phyloP scores from a whole-genome alignment of 208 protist genomes.

The Leishmania lainsoni region DNA sequence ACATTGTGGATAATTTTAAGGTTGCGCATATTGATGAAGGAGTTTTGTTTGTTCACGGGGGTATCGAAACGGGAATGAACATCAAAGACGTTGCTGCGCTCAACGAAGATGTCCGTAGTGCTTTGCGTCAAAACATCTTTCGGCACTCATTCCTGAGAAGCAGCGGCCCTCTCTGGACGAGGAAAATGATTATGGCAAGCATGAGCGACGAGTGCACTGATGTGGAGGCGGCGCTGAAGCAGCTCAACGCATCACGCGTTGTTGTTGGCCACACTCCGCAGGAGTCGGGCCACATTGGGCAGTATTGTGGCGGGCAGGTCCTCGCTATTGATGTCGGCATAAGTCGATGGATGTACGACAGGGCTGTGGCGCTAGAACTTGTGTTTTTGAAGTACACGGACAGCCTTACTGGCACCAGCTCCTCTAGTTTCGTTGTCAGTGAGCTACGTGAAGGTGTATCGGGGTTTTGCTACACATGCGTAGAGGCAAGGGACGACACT shows the following conservation, averaged over 20 bases:
- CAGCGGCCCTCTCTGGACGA: slow-evolving; percentile 73
- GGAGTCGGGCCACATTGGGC: slow-evolving; percentile 49
- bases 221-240: slow-evolving; percentile 35
- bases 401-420: slow-evolving; percentile 4
- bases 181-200: slow-evolving; percentile 67
- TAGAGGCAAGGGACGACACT: slow-evolving; percentile 1
- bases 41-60: slow-evolving; percentile 77
- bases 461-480: background rate
- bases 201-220: slow-evolving; percentile 49
- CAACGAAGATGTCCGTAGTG: slow-evolving; percentile 48
- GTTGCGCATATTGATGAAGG: slow-evolving; percentile 45
- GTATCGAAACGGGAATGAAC: slow-evolving; percentile 42
- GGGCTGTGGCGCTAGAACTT: slow-evolving; percentile 64
- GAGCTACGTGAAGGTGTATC: slow-evolving; percentile 30
- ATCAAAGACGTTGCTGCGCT: slow-evolving; percentile 33
- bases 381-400: slow-evolving; percentile 36
- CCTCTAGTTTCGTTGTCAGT: slow-evolving; percentile 27
- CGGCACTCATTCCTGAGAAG: slow-evolving; percentile 40
- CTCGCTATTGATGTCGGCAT: slow-evolving; percentile 78
- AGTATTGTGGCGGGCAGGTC: slow-evolving; percentile 61
- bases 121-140: slow-evolving; percentile 39
- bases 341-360: slow-evolving; percentile 77
- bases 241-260: slow-evolving; percentile 47
- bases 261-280: slow-evolving; percentile 84
- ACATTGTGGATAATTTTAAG: slow-evolving; percentile 69